Base-by-base conservation (phyloP, 2,329 filamentous ascomycete genomes). In the Emergomyces orientalis region DNA sequence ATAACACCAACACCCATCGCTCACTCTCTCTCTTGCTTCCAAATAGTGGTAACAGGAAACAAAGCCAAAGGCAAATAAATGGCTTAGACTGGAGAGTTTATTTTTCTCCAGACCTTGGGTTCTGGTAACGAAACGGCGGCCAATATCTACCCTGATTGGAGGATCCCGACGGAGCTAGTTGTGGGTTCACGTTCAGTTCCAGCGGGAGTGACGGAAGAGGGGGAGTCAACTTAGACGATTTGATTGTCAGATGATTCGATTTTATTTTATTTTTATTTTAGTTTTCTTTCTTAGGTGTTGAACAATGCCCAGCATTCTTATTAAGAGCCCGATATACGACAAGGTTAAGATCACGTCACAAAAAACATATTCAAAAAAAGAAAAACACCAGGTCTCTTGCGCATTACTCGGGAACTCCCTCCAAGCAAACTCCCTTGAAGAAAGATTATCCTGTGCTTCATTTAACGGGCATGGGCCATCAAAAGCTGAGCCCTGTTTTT, bases 161-260 rank as follows among this genome's bases (percentile, higher is more conserved):
- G 37, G 17, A 58, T 6, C 45, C 22, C 37, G 37, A 45, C 56
- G 13, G 37, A 32, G 56, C 39, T 58, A 45, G 22, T 27, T 27
- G 4, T 37, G 34, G 34, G 22, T 30, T 41, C 37, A 11, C 25
- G 34, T 43, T 43, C 37, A 45, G 11, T 58, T 45, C 39, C 25
- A 58, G 39, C 56, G 55, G 55, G 55, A 57, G 9, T 25, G 27
- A 45, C 39, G 56, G 56, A n/a, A 45, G 37, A 3, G 37, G 34
- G 22, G 6, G 13, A 11, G 22, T 47, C 22, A 27, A 45, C 4
- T 6, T 30, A 30, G n/a, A 47, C n/a, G 4, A 47, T 7, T 8
- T 30, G 27, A 37, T 43, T 58, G 56, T 58, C 56, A 58, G 56
- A 58, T 58, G 56, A 58, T 58, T 45, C 56, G 2, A 30, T 43